Evolutionary conservation across 305 asterid genomes (phyloP).

Genomic region (Stenogyne calaminthoides): DNA sequence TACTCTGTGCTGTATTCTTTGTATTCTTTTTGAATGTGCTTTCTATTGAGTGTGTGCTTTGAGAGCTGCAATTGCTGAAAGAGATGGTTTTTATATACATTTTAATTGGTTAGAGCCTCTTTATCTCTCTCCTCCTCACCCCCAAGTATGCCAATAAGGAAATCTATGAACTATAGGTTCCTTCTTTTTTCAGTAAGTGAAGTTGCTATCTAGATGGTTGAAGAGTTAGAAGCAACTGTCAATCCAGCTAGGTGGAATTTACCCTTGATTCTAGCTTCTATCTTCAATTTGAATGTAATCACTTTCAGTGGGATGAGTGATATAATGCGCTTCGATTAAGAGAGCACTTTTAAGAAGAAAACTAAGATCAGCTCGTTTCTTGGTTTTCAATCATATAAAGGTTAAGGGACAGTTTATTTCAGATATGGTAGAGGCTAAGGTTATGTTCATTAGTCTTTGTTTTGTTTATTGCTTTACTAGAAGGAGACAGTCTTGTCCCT

Average conservation of each 20-base stretch:
- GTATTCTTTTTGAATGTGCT: conserved; percentile 2
- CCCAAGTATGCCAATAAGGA: neutral
- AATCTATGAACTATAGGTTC: neutral
- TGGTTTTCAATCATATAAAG: neutral
- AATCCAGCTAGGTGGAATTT: neutral
- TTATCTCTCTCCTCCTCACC: neutral
- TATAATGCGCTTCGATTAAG: neutral
- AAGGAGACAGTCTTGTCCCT: neutral
- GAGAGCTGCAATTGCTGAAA: neutral
- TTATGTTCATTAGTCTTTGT: neutral
- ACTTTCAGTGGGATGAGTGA: conserved; percentile 12
- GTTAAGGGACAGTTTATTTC: neutral
- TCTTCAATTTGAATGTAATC: conserved; percentile 8
- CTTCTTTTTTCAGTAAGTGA: neutral
- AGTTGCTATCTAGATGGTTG: neutral
- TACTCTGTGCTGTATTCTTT: neutral
- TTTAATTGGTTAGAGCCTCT: neutral
- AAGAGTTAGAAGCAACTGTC: neutral
- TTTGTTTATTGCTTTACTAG: neutral
- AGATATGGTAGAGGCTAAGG: neutral
- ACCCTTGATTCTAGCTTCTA: neutral
- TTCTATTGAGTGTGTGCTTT: neutral
- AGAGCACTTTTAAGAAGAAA: neutral
- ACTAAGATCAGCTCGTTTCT: neutral
- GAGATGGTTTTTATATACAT: neutral